Conservation (phyloP, 75 land plant genomes). For the Ceratopteris richardii region DNA sequence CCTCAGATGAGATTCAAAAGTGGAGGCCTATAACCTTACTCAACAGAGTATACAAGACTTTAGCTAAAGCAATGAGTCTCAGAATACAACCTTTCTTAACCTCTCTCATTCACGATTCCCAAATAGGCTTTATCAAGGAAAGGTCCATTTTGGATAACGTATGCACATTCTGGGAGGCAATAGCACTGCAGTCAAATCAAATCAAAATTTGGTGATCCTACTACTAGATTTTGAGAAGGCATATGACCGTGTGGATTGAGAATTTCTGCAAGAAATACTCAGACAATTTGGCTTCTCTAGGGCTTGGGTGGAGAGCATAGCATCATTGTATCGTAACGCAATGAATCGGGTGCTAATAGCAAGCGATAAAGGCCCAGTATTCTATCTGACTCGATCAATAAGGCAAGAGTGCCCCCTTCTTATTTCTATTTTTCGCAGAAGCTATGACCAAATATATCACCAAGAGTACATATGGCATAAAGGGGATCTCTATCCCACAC, state of each 20-base stretch:
- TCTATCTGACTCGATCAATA: neutral
- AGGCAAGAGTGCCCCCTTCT: neutral
- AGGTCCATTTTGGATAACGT: neutral
- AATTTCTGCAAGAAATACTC: neutral
- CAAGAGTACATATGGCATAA: slow-evolving; percentile 1
- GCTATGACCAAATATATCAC: too few relatives aligned
- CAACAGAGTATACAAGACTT: neutral
- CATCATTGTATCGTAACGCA: neutral
- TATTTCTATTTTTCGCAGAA: too few relatives aligned
- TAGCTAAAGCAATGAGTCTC: neutral
- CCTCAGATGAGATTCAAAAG: too few relatives aligned
- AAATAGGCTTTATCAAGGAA: neutral
- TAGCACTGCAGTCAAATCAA: neutral
- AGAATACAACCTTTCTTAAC: neutral
- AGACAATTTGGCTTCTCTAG: neutral
- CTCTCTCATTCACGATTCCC: neutral
- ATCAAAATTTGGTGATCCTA: neutral
- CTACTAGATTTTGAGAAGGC: neutral
- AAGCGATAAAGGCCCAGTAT: neutral
- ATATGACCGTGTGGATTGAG: neutral
- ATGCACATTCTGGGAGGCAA: neutral
- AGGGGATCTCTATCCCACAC: neutral
- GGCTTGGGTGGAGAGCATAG: neutral
- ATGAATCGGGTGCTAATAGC: neutral
- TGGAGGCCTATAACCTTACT: neutral